Evolutionary conservation across 441 rosid species (phyloP).

Genomic region (Populus hybrid): DNA sequence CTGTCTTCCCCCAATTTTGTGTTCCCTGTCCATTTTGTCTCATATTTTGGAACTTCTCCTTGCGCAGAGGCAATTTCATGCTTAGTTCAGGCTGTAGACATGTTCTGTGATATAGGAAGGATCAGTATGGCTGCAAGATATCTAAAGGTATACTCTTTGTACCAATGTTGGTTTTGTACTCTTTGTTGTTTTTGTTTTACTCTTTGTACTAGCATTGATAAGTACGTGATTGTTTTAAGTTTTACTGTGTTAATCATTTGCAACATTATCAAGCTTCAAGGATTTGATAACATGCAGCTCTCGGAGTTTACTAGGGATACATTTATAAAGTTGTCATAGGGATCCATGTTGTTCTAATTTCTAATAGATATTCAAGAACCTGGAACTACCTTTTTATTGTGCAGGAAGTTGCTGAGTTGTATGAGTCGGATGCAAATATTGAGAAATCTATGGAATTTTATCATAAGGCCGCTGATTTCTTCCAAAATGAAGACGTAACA

Average conservation of each 20-base stretch:
- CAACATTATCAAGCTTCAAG: slow-evolving; percentile 1
- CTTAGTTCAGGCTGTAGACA: slow-evolving; percentile 72
- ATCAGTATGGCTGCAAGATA: slow-evolving; percentile 98
- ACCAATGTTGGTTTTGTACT: not conserved
- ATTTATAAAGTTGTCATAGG: not conserved
- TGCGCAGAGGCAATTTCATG: slow-evolving; percentile 87
- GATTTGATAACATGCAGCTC: not conserved
- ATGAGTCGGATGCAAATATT: slow-evolving; percentile 71
- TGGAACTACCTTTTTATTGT: slow-evolving; percentile 5
- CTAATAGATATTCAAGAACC: not conserved
- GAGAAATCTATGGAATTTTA: slow-evolving; percentile 70
- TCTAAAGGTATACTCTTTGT: slow-evolving; percentile 52
- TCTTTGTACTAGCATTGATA: not conserved
- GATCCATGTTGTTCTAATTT: not conserved
- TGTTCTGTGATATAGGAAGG: slow-evolving; percentile 92
- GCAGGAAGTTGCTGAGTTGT: slow-evolving; percentile 92
- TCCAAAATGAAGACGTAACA: slow-evolving; percentile 84
- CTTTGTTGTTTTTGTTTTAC: not conserved
- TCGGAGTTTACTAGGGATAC: not conserved
- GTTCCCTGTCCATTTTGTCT: not conserved
- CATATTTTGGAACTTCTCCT: slow-evolving; percentile 6
- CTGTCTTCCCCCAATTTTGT: not conserved
- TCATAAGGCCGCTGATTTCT: slow-evolving; percentile 93
- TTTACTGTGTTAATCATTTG: not conserved
- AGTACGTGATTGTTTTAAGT: not conserved